A percentile compares a stretch with the other conserved stretches of the same genome.
phyloP scores from a whole-genome alignment of 1,139 yeast genomes.

The Pichia norvegensis region DNA sequence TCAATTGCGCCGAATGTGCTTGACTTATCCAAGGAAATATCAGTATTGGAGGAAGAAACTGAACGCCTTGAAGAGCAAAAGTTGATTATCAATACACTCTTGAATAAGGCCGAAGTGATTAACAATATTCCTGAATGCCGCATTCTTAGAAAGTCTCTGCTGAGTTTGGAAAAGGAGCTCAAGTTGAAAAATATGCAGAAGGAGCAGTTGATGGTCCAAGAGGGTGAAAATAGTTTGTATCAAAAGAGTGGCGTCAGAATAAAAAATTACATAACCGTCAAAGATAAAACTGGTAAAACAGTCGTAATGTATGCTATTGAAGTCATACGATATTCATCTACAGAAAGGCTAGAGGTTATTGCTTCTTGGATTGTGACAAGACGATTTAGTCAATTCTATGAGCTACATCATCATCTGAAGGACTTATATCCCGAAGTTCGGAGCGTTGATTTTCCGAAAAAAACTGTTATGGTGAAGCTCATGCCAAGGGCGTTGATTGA shows the following conservation, averaged over 20 bases:
- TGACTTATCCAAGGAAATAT: constrained; percentile 60
- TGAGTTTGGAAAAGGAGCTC: constrained; percentile 62
- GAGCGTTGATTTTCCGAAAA: constrained; percentile 52
- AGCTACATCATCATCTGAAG: constrained; percentile 59
- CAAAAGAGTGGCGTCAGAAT: constrained; percentile 62
- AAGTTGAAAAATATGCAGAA: constrained; percentile 62
- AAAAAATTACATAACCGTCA: constrained; percentile 52
- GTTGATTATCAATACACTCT: constrained; percentile 54
- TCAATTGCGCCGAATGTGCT: constrained; percentile 73
- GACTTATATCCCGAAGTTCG: constrained; percentile 44
- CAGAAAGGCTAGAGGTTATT: constrained; percentile 39
- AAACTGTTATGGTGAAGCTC: constrained; percentile 58
- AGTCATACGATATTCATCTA: constrained; percentile 49
- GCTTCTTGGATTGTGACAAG: constrained; percentile 91
- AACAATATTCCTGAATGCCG: constrained; percentile 64
- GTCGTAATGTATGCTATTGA: constrained; percentile 69
- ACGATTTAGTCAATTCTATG: constrained; percentile 76
- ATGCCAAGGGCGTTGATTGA: constrained; percentile 58
- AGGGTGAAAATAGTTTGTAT: constrained; percentile 68
- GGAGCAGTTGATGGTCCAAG: constrained; percentile 79
- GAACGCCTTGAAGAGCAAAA: constrained; percentile 55
- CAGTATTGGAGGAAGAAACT: constrained; percentile 48
- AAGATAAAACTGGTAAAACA: constrained; percentile 45
- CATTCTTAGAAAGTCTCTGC: constrained; percentile 57
- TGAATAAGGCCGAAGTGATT: constrained; percentile 75